A percentile compares a stretch with the other conserved stretches of the same genome.
Evolutionary conservation across 2,329 filamentous ascomycete species (phyloP).

Genomic region (Plenodomus lindquistii): DNA sequence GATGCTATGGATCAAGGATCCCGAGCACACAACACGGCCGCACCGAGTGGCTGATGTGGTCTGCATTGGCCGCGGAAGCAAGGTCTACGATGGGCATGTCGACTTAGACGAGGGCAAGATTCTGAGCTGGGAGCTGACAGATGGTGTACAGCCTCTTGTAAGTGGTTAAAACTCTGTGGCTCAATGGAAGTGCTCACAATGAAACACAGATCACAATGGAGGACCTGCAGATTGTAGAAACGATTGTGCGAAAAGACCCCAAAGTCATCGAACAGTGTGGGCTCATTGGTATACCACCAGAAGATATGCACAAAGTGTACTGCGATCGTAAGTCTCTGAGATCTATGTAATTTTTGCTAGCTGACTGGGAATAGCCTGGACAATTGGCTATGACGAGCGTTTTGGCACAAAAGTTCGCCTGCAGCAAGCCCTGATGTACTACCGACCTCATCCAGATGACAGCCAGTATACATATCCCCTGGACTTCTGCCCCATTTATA

Average conservation of each 20-base stretch:
- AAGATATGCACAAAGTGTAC: constrained; percentile 94
- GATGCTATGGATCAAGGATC: constrained; percentile 74
- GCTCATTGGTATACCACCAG: constrained; percentile 75
- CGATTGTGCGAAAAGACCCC: constrained; percentile 73
- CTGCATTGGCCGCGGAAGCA: constrained; percentile 76
- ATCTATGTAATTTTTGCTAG: background rate
- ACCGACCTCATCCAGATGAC: constrained; percentile 81
- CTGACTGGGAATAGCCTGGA: constrained; percentile 67
- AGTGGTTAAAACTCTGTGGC: no score
- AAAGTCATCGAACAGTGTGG: constrained; percentile 90
- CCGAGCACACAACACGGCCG: constrained; percentile 64
- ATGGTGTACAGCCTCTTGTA: constrained; percentile 80
- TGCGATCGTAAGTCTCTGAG: constrained; percentile 71
- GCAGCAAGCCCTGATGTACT: constrained; percentile 96
- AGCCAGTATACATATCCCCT: constrained; percentile 89
- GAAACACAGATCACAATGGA: constrained; percentile 78
- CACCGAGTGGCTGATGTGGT: constrained; percentile 79
- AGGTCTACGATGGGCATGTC: constrained; percentile 81
- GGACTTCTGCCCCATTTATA: constrained; percentile 92
- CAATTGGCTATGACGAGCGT: constrained; percentile 90
- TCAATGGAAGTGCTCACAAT: no score
- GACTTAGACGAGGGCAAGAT: constrained; percentile 70
- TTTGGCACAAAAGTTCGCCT: constrained; percentile 78
- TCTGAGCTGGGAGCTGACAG: constrained; percentile 72
- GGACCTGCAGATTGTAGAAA: constrained; percentile 80